Base-by-base conservation (phyloP, 768 basidiomycete species). In the Baorangia bicolor region DNA sequence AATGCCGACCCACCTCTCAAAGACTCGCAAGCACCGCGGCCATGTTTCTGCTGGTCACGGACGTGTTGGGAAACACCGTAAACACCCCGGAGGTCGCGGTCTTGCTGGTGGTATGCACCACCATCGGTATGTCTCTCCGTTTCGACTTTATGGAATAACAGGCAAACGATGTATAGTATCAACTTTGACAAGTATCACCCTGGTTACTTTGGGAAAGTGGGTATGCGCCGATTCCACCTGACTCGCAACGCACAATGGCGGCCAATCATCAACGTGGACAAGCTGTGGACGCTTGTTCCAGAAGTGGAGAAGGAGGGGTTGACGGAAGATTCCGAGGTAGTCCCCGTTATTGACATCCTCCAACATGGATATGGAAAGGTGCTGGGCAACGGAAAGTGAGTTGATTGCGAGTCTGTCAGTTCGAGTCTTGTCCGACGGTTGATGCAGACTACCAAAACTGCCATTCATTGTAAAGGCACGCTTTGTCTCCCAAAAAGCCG, bases 41-140 rank as follows among this genome's bases (percentile, higher is more conserved):
- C 95, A 98, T 82, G 95, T 99, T 69, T 99, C 96, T 65, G 94
- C 95, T 73, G 97, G 97, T 81, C 90, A 98, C 78, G 97, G 97
- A 76, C 96, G 97, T 90, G 92, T 99, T 72, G 97, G 97, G 67
- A 98, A 98, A 86, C 97, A 99, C 86, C 91, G 97, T 76, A 98
- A 98, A 78, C 96, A 98, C 74, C 97, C 97, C 53, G 97, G 97
- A 81, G 97, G 97, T 92, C 93, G 97, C 78, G 97, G 97, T 97
- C 91, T 98, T 72, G 93, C 94, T 80, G 97, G 97, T 93, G 97
- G 97, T 86, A 82, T 87, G 79, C 96, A 98, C 80, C 97, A 99
- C 83, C 97, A 99, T 87, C 81, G 91, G 91, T 92, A 71, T 68
- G 90, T 80, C 43, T 20, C 51, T 44, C 58, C 21, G 18, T 31